Base-by-base conservation (phyloP, 352 stramenopile genomes). In the Phytophthora cajani region DNA sequence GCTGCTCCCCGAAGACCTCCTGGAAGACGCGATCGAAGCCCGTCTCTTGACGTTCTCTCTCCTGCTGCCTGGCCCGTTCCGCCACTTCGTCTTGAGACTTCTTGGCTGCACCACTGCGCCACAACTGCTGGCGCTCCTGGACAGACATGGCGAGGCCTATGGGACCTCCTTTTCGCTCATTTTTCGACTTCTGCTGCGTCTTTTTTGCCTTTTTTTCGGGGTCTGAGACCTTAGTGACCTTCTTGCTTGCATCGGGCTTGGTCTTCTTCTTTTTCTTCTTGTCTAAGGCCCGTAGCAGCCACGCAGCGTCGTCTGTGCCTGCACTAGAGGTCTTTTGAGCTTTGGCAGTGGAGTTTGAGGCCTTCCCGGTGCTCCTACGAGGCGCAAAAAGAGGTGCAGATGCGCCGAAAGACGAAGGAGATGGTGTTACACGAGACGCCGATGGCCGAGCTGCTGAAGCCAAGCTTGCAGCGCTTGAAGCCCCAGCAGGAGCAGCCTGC, bases 21-120 rank as follows among this genome's bases (percentile, higher is more conserved):
- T 84, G 68, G 59, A 87, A 89, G 12, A 85, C 81, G 11, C 75
- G 62, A 19, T 88, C 81, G 14, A 89, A 89, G n/a, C 71, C 62
- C 30, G 61, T 75, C 32, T 87, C 76, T 51, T 77, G 76, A 7
- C 54, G 77, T 49, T 77, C 72, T 64, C 67, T 67, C 58, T 75
- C 53, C 42, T 81, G 68, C 33, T 84, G 63, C 11, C 75, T 78
- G 16, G 57, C 53, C 19, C 16, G 42, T 40, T 62, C 61, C 47
- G 58, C 40, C 8, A 50, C 64, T 19, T 77, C 63, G 10, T 74
- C 52, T 14, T 61, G 52, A 36, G 33, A 36, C 54, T 72, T 78
- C 40, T 70, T 80, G 5, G 25, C 17, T 44, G 67, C 62, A 33
- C 67, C 62, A 47, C 40, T 62, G 12, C 60, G 64, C 73, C 76